Evolutionary conservation across 2,329 filamentous ascomycete species (phyloP).

Genomic region (Alternaria sp.): DNA sequence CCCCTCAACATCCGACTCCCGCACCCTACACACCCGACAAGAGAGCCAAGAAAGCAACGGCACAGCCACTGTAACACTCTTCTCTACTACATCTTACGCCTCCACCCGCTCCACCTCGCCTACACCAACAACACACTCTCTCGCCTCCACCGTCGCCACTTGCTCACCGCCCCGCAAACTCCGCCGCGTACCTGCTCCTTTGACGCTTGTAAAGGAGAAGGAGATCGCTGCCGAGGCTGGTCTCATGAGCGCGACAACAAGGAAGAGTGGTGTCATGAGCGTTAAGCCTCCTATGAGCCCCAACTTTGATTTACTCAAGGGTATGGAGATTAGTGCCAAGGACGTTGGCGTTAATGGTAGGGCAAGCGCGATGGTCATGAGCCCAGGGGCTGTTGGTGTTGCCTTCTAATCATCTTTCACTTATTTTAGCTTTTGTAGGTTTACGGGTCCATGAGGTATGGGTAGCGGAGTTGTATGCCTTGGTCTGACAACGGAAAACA

Average conservation of each 20-base stretch:
- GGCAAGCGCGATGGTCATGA: constrained; percentile 17
- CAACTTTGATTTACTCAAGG: constrained; percentile 32
- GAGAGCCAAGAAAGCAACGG: constrained; percentile 35
- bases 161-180: constrained; percentile 25
- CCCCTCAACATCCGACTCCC: constrained; percentile 31
- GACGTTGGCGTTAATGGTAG: constrained; percentile 21
- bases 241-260: constrained; percentile 19
- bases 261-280: constrained; percentile 15
- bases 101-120: constrained; percentile 12
- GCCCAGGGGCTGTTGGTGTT: constrained; percentile 39
- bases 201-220: constrained; percentile 34
- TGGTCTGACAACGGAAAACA: background rate
- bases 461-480: background rate
- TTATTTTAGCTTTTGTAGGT: background rate
- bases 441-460: background rate
- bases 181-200: constrained; percentile 37
- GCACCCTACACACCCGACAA: constrained; percentile 38
- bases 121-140: background rate
- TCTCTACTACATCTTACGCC: constrained; percentile 20
- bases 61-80: constrained; percentile 41
- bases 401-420: constrained; percentile 36
- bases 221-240: constrained; percentile 27
- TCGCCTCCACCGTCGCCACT: constrained; percentile 5
- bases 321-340: constrained; percentile 39
- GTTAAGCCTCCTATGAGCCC: constrained; percentile 40